These are phyloP conservation scores for Pyronema domesticum DNA, from an alignment of 495 filamentous ascomycete genomes.

Conservation along the genomic window DNA sequence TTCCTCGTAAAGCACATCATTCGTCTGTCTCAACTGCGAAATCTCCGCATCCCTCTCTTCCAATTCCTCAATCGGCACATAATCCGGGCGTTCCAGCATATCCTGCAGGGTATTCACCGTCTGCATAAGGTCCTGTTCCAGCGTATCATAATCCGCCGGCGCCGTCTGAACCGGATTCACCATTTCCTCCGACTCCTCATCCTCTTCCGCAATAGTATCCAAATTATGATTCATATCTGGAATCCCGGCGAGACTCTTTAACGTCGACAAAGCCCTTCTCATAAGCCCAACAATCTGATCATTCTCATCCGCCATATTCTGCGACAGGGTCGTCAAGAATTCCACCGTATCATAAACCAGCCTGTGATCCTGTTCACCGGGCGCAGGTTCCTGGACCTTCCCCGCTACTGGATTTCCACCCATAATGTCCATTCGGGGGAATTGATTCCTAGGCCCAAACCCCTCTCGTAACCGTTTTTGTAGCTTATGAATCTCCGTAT, in stretches of 20 bases:
- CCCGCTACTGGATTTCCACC: constrained; percentile 15
- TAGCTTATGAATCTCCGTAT: constrained; percentile 69
- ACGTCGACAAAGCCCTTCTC: constrained; percentile 46
- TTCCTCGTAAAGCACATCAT: constrained; percentile 76
- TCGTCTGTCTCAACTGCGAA: constrained; percentile 55
- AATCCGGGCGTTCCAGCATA: constrained; percentile 82
- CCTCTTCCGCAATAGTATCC: constrained; percentile 17
- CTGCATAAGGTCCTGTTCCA: constrained; percentile 51
- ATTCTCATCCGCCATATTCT: constrained; percentile 84
- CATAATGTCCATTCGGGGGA: constrained; percentile 29
- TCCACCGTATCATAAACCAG: constrained; percentile 74
- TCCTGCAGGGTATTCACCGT: constrained; percentile 64
- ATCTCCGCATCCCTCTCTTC: constrained; percentile 84
- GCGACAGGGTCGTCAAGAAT: constrained; percentile 75
- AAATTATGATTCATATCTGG: constrained; percentile 31
- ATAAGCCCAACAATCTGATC: constrained; percentile 62
- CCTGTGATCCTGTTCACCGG: neutral
- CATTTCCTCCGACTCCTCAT: constrained; percentile 25
- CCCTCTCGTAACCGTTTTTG: constrained; percentile 59
- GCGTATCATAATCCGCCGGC: constrained; percentile 48
- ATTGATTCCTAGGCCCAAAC: constrained; percentile 29
- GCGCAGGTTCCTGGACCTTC: constrained; percentile 32
- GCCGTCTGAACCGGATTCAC: constrained; percentile 29
- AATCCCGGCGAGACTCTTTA: constrained; percentile 66
- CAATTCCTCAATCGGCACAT: constrained; percentile 90